Evolutionary conservation across 495 filamentous ascomycete species (phyloP), one percentile per base, ranked within the genome.

Genomic region (Cercophora newfieldiana): DNA sequence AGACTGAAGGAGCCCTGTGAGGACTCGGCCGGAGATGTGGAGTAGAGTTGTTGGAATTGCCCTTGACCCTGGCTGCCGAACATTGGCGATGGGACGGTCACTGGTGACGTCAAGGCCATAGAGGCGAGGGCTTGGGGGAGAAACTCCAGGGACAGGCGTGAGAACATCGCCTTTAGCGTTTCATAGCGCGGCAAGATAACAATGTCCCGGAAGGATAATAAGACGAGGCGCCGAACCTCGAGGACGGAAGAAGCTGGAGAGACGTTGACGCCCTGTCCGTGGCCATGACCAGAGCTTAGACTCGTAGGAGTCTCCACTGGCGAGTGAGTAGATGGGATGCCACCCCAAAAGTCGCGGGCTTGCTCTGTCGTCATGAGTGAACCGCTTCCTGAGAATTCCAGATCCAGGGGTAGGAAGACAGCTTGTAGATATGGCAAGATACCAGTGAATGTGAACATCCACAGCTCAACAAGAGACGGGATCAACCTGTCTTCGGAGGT

Each of bases 351-450:
- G 28, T 97, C 94, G 1, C 86, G 84, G 7, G 92, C 90, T 72
- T 96, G 91, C 1, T 88, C 86, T 0, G 84, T 65, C 2, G 84
- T 86, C 87, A 99, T 89, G 64, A 97, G 75, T 0, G 87, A 80
- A 5, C 95, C 95, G 48, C 82, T 83, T 30, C 95, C 94, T 62
- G 91, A 90, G 76, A 99, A 97, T 72, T 99, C 96, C 16, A 94
- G 87, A 70, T 99, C 95, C 14, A 99, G 80, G 0, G 95, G 96
- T 2, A 99, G 82, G 74, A 99, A 97, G 4, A 97, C 94, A 0
- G 94, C 94, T 80, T 99, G 96, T 64, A 98, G 89, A 73, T 96
- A 99, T 0, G 96, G 96, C 14, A 98, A 78, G 54, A 98, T 90
- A 21, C 83, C 91, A 7, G 91, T 91, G 70, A 97, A 97, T 1